These are phyloP conservation scores for Aurantiochytrium sp. DNA, from an alignment of 108 stramenopile species.

Conservation along the genomic window DNA sequence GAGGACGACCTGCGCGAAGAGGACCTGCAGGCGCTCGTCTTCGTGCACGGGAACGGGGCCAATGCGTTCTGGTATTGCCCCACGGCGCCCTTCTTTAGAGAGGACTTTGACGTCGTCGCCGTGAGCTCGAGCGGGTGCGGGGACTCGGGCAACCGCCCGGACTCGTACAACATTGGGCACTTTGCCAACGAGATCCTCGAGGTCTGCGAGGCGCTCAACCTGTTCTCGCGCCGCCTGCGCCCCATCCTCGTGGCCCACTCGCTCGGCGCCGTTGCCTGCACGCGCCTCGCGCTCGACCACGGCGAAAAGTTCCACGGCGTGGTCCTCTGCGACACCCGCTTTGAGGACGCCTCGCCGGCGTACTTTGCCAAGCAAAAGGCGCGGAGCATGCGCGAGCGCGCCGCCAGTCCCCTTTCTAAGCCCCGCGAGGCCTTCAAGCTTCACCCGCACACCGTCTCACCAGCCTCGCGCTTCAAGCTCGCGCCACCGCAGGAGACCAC, in stretches of 20 bases:
- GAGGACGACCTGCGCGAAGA: neutral
- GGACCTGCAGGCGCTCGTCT: neutral
- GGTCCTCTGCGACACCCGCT: neutral
- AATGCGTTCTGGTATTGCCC: neutral
- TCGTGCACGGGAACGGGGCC: constrained; percentile 25
- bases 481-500: neutral
- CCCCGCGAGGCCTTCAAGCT: neutral
- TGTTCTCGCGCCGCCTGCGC: neutral
- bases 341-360: neutral
- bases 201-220: neutral
- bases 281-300: neutral
- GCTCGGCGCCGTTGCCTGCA: neutral
- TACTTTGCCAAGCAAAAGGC: neutral
- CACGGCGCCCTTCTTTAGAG: neutral
- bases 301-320: neutral
- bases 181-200: neutral
- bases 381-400: neutral
- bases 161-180: constrained; percentile 11
- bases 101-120: neutral
- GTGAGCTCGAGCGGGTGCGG: constrained; percentile 1
- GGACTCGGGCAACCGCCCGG: neutral
- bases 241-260: neutral
- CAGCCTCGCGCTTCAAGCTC: neutral
- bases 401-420: neutral
- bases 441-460: neutral